These are phyloP conservation scores for Talaromyces albobiverticillius DNA, from an alignment of 2,329 filamentous ascomycete genomes.

Conservation along the genomic window DNA sequence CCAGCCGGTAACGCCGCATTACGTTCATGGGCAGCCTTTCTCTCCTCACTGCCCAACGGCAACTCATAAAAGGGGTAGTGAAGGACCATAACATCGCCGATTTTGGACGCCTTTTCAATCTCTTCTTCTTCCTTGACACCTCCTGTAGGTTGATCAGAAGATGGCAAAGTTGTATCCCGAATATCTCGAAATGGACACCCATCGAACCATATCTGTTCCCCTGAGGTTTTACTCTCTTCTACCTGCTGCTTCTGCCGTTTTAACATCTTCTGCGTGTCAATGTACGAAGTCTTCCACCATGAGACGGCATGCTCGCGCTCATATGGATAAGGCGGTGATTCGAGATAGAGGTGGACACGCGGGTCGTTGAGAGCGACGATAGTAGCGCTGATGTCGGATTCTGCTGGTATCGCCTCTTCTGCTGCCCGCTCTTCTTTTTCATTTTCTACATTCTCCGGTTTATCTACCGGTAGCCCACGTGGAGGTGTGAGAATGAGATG, in stretches of 20 bases:
- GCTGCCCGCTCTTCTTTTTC: not conserved
- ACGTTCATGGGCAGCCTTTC: conserved; percentile 12
- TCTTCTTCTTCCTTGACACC: not conserved
- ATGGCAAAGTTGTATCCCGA: conserved; percentile 11
- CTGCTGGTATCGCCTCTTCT: not conserved
- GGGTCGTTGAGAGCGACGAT: conserved; percentile 25
- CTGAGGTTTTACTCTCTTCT: not conserved
- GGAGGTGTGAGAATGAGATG: conserved; percentile 28
- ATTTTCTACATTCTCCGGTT: not conserved
- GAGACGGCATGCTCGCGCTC: conserved; percentile 18
- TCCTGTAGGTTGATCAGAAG: not conserved
- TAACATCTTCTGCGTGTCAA: conserved; percentile 6
- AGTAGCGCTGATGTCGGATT: conserved; percentile 15
- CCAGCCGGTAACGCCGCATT: conserved; percentile 23
- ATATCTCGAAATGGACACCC: conserved; percentile 24
- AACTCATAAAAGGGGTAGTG: conserved; percentile 27
- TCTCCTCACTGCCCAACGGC: conserved; percentile 16
- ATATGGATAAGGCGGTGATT: conserved; percentile 26
- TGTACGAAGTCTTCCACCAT: conserved; percentile 12
- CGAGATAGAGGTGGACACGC: conserved; percentile 21
- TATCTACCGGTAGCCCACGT: conserved; percentile 14
- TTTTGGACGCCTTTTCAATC: conserved; percentile 10
- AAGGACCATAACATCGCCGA: conserved; percentile 23
- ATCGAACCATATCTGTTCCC: too few species aligned
- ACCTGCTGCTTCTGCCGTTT: not conserved